Evolutionary conservation across 768 basidiomycete genomes (phyloP).

Genomic region (Xerocomellus dryophilus): DNA sequence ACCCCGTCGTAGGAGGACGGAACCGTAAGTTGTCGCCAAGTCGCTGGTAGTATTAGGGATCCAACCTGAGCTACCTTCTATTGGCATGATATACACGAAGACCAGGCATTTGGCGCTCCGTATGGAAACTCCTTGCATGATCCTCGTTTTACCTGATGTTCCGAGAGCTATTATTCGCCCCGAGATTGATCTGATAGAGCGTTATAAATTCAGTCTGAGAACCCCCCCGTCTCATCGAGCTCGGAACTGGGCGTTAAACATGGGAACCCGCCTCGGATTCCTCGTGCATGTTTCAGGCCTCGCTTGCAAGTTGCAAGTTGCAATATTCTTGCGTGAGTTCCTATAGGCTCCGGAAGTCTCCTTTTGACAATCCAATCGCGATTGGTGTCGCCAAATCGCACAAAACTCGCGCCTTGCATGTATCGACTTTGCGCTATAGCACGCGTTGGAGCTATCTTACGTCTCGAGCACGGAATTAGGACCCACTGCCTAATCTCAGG

Average conservation of each 20-base stretch:
- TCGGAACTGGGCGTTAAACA: no score
- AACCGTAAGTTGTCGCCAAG: slow-evolving; percentile 3
- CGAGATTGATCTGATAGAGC: not conserved
- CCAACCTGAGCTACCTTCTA: not conserved
- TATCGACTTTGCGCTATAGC: not conserved
- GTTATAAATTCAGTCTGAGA: no score
- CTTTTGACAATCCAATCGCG: not conserved
- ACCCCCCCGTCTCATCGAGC: no score
- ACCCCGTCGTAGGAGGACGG: slow-evolving; percentile 11
- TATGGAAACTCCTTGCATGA: not conserved
- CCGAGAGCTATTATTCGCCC: not conserved
- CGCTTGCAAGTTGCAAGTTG: no score
- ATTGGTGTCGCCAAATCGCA: not conserved
- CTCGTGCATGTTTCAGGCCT: slow-evolving; percentile 5
- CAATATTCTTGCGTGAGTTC: no score
- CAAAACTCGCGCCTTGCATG: not conserved
- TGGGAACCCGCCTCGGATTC: not conserved
- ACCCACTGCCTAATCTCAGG: not conserved
- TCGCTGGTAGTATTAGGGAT: not conserved
- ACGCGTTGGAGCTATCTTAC: not conserved
- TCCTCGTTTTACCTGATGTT: not conserved
- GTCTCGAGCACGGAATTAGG: not conserved
- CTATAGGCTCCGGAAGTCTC: not conserved
- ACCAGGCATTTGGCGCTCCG: not conserved
- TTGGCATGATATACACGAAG: not conserved